Evolutionary conservation across 2,329 filamentous ascomycete species (phyloP), one percentile per base, ranked within the genome.

Genomic region (Alternaria solani): DNA sequence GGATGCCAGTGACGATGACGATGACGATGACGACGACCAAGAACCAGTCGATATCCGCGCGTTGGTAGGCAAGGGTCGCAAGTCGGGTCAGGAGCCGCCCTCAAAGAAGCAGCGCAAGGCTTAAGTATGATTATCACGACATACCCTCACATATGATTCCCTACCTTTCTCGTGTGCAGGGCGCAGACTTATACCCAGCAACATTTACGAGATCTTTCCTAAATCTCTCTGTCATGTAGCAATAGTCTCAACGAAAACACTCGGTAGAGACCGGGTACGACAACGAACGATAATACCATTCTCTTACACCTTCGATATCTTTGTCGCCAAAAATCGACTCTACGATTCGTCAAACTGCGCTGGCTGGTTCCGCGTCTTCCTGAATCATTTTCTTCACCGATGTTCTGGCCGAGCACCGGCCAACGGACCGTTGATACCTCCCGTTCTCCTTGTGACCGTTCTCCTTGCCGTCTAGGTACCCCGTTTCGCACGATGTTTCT

Each of bases 1-100:
- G 62, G 66, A 59, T 26, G 68, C 65, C 9, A 77, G 77, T 32
- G 67, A 74, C 12, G 78, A 79, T 28, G 82, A 86, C 57, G 88
- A 86, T 12, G 81, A 60, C 75, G 84, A 81, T 8, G 84, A 60
- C 75, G 84, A 81, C 7, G 84, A 84, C 7, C 86, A 86, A 12
- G 84, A 84, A 36, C 82, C 82, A 20, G 71, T 83, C 34, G 82
- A 84, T 52, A 83, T 84, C 57, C 76, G 81, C 25, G 77, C 75
- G 7, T 73, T 84, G 18, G 81, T 84, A 9, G 77, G 79, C 28
- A 80, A 84, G 61, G 83, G 83, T 46, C 83, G 81, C 63, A 83
- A 80, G 72, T 66, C 63, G 18, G 61, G 60, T 26, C 64, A 68
- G 42, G 67, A 71, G 26, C 76, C 77, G 23, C 71, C 77, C 16